Base-by-base conservation (phyloP, 176 grass and related monocot genomes). In the Carex cristatella region DNA sequence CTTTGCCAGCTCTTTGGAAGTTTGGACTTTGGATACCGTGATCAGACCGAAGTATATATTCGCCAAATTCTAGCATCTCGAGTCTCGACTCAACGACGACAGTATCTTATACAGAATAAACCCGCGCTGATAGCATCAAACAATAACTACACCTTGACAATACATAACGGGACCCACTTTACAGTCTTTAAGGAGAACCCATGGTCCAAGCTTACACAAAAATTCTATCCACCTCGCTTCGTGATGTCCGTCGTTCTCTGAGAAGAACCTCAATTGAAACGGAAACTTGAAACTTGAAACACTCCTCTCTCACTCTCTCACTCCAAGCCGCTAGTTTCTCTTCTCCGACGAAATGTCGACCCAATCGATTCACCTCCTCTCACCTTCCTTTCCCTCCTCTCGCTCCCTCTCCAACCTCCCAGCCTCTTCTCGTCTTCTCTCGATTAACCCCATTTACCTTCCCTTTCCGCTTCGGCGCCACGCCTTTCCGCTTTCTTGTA, bases 401-500 rank as follows among this genome's bases (percentile, higher is more conserved):
- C 30, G 37, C 8, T 57, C 1, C n/a, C 31, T 49, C 68, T 1
- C 74, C 1, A 49, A 56, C 27, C 84, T 53, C 71, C 33, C 85
- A 3, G 42, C 79, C 33, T 83, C 30, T 66, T 82, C 87, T 42
- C 58, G 28, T 70, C 72, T 40, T 7, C 80, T 69, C 12, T 87
- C 60, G 16, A 33, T 13, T 35, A 15, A 15, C 27, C 75, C 53
- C 80, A 42, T 79, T 84, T 27, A 61, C 60, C 51, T 49, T 33
- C 81, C 71, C 57, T 51, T 63, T 37, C 30, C 8, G 5, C 9
- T 53, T 27, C 40, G 73, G 31, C 71, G 42, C 69, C 51, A 68
- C 83, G 79, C 65, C 84, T 88, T 86, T 65, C 86, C 54, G 27
- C 79, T 13, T 85, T 90, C 76, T 59, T 90, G 15, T 83, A 85